A percentile compares a stretch with the other conserved stretches of the same genome.
These are phyloP conservation scores for Panicum miliaceum DNA, from an alignment of 176 grass and related monocot genomes.

Conservation along the genomic window DNA sequence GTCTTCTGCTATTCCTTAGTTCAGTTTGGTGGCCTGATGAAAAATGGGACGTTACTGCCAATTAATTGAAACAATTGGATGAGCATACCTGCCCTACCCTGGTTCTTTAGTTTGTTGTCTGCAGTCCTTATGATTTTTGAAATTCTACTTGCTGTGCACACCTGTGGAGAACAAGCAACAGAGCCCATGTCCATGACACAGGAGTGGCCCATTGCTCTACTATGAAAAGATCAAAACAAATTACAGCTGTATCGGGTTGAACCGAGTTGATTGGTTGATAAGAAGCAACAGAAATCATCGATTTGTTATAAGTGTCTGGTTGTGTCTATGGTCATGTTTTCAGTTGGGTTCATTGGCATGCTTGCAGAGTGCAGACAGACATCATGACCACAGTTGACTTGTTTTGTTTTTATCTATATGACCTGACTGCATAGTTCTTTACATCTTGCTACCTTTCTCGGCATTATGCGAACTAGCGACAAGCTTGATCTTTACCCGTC, in stretches of 20 bases:
- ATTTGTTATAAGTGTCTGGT: constrained; percentile 11
- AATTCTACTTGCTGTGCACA: constrained; percentile 17
- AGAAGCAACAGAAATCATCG: not conserved
- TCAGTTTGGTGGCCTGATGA: constrained; percentile 34
- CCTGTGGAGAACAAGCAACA: constrained; percentile 2
- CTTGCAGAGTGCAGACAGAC: not conserved
- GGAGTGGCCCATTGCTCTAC: not conserved
- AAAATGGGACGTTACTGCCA: constrained; percentile 17
- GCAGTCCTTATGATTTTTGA: constrained; percentile 6
- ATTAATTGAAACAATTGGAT: not conserved
- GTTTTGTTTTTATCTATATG: constrained; percentile 27
- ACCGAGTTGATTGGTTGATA: constrained; percentile 7
- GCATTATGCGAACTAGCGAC: not conserved
- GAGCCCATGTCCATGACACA: constrained; percentile 1
- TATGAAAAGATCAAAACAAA: not conserved
- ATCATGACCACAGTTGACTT: not conserved
- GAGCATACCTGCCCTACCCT: constrained; percentile 4
- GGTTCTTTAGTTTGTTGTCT: not conserved
- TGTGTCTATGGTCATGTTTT: not conserved
- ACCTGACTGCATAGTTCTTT: not conserved
- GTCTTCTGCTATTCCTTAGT: constrained; percentile 23
- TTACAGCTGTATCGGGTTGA: constrained; percentile 6
- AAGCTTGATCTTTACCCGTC: not conserved
- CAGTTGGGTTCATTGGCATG: constrained; percentile 9
- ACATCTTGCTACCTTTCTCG: not conserved